Percentiles rank a stretch among this genome's conserved stretches.
phyloP scores from a whole-genome alignment of 139 green algal species.

The Coccomyxa sp. region DNA sequence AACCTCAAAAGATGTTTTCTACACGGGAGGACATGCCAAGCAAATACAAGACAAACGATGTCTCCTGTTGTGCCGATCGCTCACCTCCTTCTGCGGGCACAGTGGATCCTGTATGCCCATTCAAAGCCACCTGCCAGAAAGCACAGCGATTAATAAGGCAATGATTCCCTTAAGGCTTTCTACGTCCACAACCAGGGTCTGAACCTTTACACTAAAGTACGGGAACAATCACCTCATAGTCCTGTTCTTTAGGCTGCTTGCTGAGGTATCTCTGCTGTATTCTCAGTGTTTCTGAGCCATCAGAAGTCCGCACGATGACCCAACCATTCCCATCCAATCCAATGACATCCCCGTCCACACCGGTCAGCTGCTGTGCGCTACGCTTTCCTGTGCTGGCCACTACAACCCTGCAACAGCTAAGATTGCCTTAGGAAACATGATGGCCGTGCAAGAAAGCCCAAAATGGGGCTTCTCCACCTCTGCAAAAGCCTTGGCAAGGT shows the following conservation, averaged over 20 bases:
- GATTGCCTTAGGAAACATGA: background rate
- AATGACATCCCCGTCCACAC: constrained; percentile 1
- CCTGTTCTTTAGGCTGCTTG: background rate
- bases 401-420: constrained; percentile 7
- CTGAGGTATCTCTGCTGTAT: constrained; percentile 16
- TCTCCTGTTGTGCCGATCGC: too few relatives aligned
- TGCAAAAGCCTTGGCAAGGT: too few relatives aligned
- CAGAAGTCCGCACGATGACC: constrained; percentile 7
- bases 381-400: constrained; percentile 7
- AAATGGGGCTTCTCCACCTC: too few relatives aligned
- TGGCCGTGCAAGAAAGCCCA: background rate
- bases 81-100: too few relatives aligned
- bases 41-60: too few relatives aligned
- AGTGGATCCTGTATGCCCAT: too few relatives aligned
- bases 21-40: too few relatives aligned
- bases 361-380: constrained; percentile 9
- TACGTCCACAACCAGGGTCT: too few relatives aligned
- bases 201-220: constrained; percentile 4
- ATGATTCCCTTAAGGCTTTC: too few relatives aligned
- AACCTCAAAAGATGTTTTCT: too few relatives aligned
- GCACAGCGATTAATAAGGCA: too few relatives aligned
- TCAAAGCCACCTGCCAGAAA: too few relatives aligned
- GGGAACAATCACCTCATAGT: constrained; percentile 6
- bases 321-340: constrained; percentile 16
- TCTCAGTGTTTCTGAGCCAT: background rate